Conservation (phyloP, 768 basidiomycete species). For the Sistotremastrum niveocremeum region DNA sequence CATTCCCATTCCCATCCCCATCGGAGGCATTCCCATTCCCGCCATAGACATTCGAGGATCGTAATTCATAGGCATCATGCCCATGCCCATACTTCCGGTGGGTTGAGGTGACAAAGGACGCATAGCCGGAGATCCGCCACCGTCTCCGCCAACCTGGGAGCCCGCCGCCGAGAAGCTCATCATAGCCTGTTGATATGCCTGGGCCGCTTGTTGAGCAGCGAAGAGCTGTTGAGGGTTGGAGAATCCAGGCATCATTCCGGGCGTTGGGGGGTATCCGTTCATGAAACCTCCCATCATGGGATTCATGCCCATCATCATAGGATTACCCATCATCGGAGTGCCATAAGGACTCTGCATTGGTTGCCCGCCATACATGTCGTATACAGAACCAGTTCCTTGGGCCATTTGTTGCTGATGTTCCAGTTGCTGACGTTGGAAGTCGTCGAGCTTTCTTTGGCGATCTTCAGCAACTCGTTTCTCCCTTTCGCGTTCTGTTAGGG, state of each 20-base stretch:
- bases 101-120: conserved; percentile 9
- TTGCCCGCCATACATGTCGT: conserved; percentile 32
- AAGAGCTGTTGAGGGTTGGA: conserved; percentile 69
- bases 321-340: conserved; percentile 66
- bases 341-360: conserved; percentile 24
- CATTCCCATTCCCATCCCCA: conserved; percentile 27
- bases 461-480: conserved; percentile 88
- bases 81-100: conserved; percentile 42
- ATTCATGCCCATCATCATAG: conserved; percentile 48
- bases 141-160: conserved; percentile 52
- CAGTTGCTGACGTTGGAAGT: conserved; percentile 75
- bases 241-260: conserved; percentile 26
- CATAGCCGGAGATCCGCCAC: conserved; percentile 21
- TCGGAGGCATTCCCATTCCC: conserved; percentile 47
- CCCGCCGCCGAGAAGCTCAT: conserved; percentile 67
- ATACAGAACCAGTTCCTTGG: conserved; percentile 49
- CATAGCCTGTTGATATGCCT: conserved; percentile 86
- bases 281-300: conserved; percentile 28
- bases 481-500: conserved; percentile 88
- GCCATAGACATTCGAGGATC: conserved; percentile 80
- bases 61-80: conserved; percentile 30
- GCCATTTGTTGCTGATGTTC: conserved; percentile 70
- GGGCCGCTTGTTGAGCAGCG: conserved; percentile 67
- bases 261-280: conserved; percentile 26
- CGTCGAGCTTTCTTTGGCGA: conserved; percentile 84